These are phyloP conservation scores for Exophiala lecanii-corni DNA, from an alignment of 2,329 filamentous ascomycete species.

Conservation along the genomic window DNA sequence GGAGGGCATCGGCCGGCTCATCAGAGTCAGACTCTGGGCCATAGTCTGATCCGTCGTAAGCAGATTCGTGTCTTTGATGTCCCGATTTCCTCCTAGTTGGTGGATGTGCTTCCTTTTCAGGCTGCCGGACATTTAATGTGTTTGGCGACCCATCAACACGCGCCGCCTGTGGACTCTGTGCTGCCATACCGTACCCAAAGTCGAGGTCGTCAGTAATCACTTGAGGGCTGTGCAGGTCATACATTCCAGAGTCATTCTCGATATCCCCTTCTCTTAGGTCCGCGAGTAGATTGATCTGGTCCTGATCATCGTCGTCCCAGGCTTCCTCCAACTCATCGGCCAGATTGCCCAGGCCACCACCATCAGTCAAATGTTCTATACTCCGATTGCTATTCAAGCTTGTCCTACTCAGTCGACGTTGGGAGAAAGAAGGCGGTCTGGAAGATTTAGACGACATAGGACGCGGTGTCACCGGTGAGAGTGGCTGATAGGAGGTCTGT, in stretches of 20 bases:
- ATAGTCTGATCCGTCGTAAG: slow-evolving; percentile 57
- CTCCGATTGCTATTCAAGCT: slow-evolving; percentile 33
- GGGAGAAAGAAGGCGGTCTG: slow-evolving; percentile 22
- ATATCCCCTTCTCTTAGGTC: slow-evolving; percentile 34
- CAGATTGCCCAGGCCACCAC: slow-evolving; percentile 54
- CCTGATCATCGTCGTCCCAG: slow-evolving; percentile 51
- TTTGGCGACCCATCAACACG: slow-evolving; percentile 10
- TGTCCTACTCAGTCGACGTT: slow-evolving; percentile 20
- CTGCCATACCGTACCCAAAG: slow-evolving; percentile 20
- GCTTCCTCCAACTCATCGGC: slow-evolving; percentile 61
- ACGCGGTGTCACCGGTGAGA: slow-evolving; percentile 37
- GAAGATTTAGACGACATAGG: slow-evolving; percentile 34
- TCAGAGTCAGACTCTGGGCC: slow-evolving; percentile 54
- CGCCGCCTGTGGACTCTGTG: slow-evolving; percentile 25
- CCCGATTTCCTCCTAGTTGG: slow-evolving; percentile 32
- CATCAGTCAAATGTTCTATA: slow-evolving; percentile 28
- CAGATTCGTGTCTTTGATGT: slow-evolving; percentile 40
- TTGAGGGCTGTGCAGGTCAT: slow-evolving; percentile 17
- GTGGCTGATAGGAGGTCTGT: slow-evolving; percentile 23
- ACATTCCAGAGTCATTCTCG: slow-evolving; percentile 11
- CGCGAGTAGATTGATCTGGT: slow-evolving; percentile 34
- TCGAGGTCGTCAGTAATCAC: slow-evolving; percentile 23
- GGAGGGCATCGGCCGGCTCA: slow-evolving; percentile 44
- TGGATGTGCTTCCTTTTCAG: slow-evolving; percentile 37
- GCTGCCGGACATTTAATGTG: slow-evolving; percentile 30